Evolutionary conservation across 2,329 filamentous ascomycete genomes (phyloP).

Genomic region (Cladophialophora chaetospira): DNA sequence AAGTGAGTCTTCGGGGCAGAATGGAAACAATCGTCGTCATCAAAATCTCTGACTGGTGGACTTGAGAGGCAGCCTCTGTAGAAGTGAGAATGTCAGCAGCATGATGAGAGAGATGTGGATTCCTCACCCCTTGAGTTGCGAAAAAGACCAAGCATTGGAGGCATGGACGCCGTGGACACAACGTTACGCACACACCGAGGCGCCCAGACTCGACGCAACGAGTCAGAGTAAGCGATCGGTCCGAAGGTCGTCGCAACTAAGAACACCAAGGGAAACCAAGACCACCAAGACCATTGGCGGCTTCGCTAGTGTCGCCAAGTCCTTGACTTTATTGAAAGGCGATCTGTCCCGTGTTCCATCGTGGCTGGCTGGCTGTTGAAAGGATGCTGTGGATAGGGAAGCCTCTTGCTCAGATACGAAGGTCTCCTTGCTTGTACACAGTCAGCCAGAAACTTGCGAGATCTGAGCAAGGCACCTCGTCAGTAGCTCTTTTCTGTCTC

Average conservation of each 20-base stretch:
- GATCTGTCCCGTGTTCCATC: neutral
- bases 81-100: neutral
- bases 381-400: neutral
- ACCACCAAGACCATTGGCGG: constrained; percentile 12
- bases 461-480: neutral
- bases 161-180: neutral
- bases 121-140: neutral
- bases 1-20: neutral
- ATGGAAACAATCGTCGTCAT: neutral
- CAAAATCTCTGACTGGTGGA: neutral
- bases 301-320: constrained; percentile 12
- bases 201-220: constrained; percentile 9
- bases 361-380: neutral
- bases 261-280: constrained; percentile 13
- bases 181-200: constrained; percentile 20
- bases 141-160: constrained; percentile 8
- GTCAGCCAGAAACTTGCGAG: neutral
- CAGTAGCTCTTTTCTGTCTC: neutral
- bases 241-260: constrained; percentile 13
- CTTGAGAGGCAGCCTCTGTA: neutral
- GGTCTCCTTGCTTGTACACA: neutral
- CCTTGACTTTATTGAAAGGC: constrained; percentile 3
- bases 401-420: neutral
- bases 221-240: neutral
- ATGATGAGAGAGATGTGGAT: neutral